These are phyloP conservation scores for Solanum aculeatissimum DNA, from an alignment of 305 asterid genomes.

Conservation along the genomic window DNA sequence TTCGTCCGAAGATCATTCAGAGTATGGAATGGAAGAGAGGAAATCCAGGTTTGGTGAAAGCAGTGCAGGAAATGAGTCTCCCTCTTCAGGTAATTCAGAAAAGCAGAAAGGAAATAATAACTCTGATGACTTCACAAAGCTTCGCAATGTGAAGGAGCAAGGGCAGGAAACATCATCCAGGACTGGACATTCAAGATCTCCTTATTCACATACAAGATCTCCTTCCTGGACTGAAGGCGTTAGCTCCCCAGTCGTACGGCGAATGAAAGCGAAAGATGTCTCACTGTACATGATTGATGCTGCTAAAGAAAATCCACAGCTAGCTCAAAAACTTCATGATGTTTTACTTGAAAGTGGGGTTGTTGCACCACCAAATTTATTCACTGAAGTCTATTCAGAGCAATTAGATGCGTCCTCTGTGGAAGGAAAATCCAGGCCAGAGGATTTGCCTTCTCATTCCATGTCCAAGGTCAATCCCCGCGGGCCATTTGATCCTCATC, in stretches of 20 bases:
- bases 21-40: slow-evolving; percentile 16
- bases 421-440: slow-evolving; percentile 23
- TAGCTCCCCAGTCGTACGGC: slow-evolving; percentile 76
- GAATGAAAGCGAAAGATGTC: slow-evolving; percentile 81
- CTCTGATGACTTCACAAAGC: slow-evolving; percentile 20
- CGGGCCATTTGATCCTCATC: slow-evolving; percentile 22
- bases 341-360: slow-evolving; percentile 98
- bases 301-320: slow-evolving; percentile 86
- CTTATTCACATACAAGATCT: slow-evolving; percentile 63
- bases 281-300: slow-evolving; percentile 94
- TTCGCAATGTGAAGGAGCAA: slow-evolving; percentile 15
- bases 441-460: slow-evolving; percentile 43
- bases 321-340: slow-evolving; percentile 92
- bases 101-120: slow-evolving; percentile 9
- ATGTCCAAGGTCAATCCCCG: slow-evolving; percentile 26
- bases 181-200: slow-evolving; percentile 22
- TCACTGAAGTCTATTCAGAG: slow-evolving; percentile 58
- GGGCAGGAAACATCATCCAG: slow-evolving; percentile 26
- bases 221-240: slow-evolving; percentile 99
- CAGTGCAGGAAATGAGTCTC: slow-evolving; percentile 20
- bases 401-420: slow-evolving; percentile 18
- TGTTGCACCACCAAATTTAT: slow-evolving; percentile 88
- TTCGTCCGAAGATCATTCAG: slow-evolving; percentile 25
- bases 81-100: slow-evolving; percentile 14
- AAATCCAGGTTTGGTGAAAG: slow-evolving; percentile 21